These are phyloP conservation scores for Tuber umbilicatum DNA, from an alignment of 495 filamentous ascomycete species.

Conservation along the genomic window DNA sequence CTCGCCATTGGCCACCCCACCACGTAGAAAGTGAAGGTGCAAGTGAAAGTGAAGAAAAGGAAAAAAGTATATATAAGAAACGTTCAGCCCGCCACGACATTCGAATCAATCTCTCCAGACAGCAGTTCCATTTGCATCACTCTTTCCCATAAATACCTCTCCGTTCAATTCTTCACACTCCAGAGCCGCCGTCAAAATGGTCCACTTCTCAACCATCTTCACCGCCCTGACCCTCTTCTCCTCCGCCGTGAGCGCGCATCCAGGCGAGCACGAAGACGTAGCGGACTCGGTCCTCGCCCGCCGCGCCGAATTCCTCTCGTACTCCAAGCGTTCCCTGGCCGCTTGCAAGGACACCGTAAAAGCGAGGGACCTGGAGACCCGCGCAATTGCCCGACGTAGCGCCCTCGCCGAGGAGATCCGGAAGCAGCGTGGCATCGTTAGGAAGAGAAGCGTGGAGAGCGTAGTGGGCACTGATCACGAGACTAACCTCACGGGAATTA, in stretches of 20 bases:
- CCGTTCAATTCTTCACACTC: background rate
- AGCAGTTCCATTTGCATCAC: background rate
- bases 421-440: constrained; percentile 11
- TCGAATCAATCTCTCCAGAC: background rate
- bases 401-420: constrained; percentile 42
- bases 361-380: constrained; percentile 38
- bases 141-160: background rate
- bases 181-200: constrained; percentile 13
- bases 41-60: background rate
- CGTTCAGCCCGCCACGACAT: background rate
- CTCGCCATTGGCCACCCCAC: constrained; percentile 1
- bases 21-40: background rate
- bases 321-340: constrained; percentile 44
- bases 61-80: background rate
- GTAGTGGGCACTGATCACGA: constrained; percentile 45
- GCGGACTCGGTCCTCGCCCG: constrained; percentile 35
- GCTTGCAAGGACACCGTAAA: constrained; percentile 43
- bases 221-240: constrained; percentile 1
- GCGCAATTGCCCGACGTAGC: constrained; percentile 44
- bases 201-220: constrained; percentile 19
- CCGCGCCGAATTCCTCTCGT: constrained; percentile 39
- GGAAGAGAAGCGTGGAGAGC: constrained; percentile 45
- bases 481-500: constrained; percentile 48
- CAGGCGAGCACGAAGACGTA: constrained; percentile 38
- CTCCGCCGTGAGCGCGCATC: constrained; percentile 42